Conservation (phyloP, 1,284 basidiomycete species). For the Marasmius fiardii region DNA sequence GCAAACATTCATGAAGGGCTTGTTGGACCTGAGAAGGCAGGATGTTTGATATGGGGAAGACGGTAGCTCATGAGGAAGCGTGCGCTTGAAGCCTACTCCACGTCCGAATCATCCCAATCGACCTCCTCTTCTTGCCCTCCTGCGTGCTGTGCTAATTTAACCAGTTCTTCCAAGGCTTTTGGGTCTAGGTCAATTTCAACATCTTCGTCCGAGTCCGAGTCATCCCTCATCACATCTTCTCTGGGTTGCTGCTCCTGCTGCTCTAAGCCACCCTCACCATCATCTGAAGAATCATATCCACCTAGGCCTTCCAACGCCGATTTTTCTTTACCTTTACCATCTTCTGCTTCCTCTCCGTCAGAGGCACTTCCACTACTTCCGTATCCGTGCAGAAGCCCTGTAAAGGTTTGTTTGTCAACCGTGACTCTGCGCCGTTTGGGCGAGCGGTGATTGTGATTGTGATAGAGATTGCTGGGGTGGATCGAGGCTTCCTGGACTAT, state of each 20-base stretch:
- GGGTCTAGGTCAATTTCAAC: conserved; percentile 38
- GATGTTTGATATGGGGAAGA: conserved; percentile 37
- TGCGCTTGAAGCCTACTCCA: no score
- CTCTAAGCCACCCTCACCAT: conserved; percentile 32
- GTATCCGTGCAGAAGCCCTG: conserved; percentile 60
- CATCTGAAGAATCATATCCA: conserved; percentile 50
- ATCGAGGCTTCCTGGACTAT: conserved; percentile 22
- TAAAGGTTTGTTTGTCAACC: conserved; percentile 52
- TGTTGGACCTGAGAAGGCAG: conserved; percentile 67
- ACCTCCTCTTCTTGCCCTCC: conserved; percentile 49
- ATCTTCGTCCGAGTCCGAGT: conserved; percentile 28
- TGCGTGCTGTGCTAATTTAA: conserved; percentile 35
- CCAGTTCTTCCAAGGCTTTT: conserved; percentile 45
- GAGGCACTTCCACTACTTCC: conserved; percentile 49
- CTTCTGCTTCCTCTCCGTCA: conserved; percentile 34
- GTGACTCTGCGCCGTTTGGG: conserved; percentile 36
- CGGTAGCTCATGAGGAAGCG: not conserved
- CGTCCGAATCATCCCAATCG: conserved; percentile 61
- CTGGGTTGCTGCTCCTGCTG: no score
- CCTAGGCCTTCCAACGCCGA: conserved; percentile 44
- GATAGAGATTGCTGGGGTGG: conserved; percentile 37
- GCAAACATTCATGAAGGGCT: conserved; percentile 74
- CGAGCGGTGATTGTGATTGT: conserved; percentile 27
- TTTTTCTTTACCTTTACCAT: conserved; percentile 25
- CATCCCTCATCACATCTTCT: conserved; percentile 17